A percentile compares a stretch with the other conserved stretches of the same genome.
Conservation (phyloP, 2,329 filamentous ascomycete species). For the Pezicula radicicola region DNA sequence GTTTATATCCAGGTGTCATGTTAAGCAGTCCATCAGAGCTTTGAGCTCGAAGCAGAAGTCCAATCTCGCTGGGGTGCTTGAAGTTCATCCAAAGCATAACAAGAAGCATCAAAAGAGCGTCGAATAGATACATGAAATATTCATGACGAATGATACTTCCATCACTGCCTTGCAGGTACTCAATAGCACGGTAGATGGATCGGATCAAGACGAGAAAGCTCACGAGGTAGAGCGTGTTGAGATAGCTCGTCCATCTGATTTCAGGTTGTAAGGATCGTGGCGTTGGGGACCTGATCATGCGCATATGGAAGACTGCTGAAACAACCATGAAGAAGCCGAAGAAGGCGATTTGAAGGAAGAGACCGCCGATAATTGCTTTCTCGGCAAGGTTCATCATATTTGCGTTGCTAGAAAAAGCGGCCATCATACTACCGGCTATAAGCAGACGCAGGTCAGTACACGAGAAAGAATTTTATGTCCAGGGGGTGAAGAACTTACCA, state of each 20-base stretch:
- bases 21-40: neutral
- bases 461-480: neutral
- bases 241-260: slow-evolving; percentile 27
- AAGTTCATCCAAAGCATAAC: slow-evolving; percentile 33
- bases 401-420: neutral
- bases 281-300: slow-evolving; percentile 9
- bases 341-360: slow-evolving; percentile 47
- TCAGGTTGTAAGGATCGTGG: neutral
- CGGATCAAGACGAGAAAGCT: slow-evolving; percentile 45
- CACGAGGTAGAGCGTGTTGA: slow-evolving; percentile 37
- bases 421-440: neutral
- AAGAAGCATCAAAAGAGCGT: slow-evolving; percentile 39
- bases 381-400: neutral
- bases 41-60: neutral
- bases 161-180: slow-evolving; percentile 41
- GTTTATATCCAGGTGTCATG: neutral
- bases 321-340: slow-evolving; percentile 46
- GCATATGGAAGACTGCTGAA: slow-evolving; percentile 12
- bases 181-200: slow-evolving; percentile 43
- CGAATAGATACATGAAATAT: slow-evolving; percentile 43
- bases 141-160: slow-evolving; percentile 43
- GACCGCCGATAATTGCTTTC: slow-evolving; percentile 27
- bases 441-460: neutral
- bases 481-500: neutral
- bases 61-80: slow-evolving; percentile 30